phyloP scores from a whole-genome alignment of 768 basidiomycete species.

The Sistotremastrum niveocremeum region DNA sequence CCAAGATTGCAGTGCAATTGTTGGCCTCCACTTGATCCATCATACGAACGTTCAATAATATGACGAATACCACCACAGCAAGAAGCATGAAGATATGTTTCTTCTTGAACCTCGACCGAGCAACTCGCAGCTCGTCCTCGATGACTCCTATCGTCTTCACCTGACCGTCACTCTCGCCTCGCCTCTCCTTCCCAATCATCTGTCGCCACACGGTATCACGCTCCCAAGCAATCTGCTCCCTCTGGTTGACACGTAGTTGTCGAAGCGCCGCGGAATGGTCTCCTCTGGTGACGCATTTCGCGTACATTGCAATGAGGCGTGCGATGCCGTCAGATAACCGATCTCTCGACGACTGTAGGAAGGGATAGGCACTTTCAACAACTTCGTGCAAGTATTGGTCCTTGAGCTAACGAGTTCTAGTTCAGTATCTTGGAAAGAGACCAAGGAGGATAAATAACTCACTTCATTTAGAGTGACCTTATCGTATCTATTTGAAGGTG shows the following conservation, averaged over 20 bases:
- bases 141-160: constrained; percentile 26
- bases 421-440: background rate
- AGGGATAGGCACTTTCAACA: constrained; percentile 59
- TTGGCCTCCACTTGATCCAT: constrained; percentile 62
- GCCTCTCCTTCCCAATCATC: constrained; percentile 77
- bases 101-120: constrained; percentile 49
- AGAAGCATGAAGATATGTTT: constrained; percentile 44
- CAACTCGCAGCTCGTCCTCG: constrained; percentile 37
- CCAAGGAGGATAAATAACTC: constrained; percentile 7
- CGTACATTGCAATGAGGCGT: constrained; percentile 57
- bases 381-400: constrained; percentile 58
- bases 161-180: constrained; percentile 35
- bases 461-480: constrained; percentile 74
- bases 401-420: constrained; percentile 39
- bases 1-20: constrained; percentile 78
- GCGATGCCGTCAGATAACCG: constrained; percentile 43
- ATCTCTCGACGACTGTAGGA: constrained; percentile 48
- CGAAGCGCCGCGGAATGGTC: constrained; percentile 57
- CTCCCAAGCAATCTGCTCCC: constrained; percentile 94
- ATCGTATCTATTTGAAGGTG: constrained; percentile 58
- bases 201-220: constrained; percentile 95
- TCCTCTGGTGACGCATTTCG: constrained; percentile 70
- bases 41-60: constrained; percentile 45
- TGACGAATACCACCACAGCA: constrained; percentile 43
- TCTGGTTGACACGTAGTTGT: constrained; percentile 74